Evolutionary conservation across 2,329 filamentous ascomycete genomes (phyloP).

Genomic region (Sphaceloma murrayae): DNA sequence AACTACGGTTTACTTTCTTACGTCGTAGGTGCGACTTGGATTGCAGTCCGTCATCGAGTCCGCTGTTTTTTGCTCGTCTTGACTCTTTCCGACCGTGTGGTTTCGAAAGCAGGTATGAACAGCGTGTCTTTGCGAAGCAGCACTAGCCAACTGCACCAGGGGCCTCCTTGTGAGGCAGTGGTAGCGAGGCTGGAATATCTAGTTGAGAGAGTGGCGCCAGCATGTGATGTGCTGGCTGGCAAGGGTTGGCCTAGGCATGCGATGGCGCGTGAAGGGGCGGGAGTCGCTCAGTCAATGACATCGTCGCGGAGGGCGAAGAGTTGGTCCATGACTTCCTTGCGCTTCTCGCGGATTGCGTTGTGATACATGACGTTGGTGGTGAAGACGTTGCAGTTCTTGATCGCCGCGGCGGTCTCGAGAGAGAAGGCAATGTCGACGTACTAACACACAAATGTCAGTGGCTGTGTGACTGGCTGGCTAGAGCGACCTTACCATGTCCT

Average conservation of each 20-base stretch:
- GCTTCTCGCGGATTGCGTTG: conserved; percentile 63
- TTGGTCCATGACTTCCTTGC: conserved; percentile 66
- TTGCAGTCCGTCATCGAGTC: too few relatives aligned
- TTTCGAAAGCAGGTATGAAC: background rate
- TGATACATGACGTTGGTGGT: conserved; percentile 85
- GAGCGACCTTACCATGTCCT: conserved; percentile 30
- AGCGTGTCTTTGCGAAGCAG: background rate
- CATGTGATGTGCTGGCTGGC: background rate
- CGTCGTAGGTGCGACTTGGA: too few relatives aligned
- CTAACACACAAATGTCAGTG: too few relatives aligned
- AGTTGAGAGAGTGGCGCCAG: background rate
- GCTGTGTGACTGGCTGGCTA: too few relatives aligned
- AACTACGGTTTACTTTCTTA: too few relatives aligned
- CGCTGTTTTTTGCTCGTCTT: background rate
- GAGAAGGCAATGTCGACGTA: conserved; percentile 75
- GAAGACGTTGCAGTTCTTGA: conserved; percentile 69
- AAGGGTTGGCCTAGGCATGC: background rate
- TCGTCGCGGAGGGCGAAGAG: conserved; percentile 70
- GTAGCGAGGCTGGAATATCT: background rate
- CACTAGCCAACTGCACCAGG: background rate
- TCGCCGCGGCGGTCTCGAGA: conserved; percentile 60
- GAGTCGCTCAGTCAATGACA: conserved; percentile 41
- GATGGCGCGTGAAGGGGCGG: background rate
- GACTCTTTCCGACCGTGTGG: background rate
- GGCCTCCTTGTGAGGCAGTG: background rate